Evolutionary conservation across 768 basidiomycete genomes (phyloP), one percentile per base, ranked within the genome.

Genomic region (Auriscalpium orientale): DNA sequence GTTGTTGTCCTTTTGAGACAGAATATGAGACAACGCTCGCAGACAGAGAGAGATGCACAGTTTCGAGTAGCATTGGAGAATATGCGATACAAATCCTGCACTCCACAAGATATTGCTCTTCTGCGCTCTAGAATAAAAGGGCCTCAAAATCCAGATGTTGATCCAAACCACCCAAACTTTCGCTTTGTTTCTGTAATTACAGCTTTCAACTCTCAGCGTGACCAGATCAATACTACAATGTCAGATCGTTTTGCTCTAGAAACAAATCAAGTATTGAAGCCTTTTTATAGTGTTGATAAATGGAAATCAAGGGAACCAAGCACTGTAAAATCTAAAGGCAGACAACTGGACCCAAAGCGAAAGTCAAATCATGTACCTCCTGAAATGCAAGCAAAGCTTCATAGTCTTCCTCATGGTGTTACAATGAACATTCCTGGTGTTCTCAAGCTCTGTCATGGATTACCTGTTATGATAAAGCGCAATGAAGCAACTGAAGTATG

Each of bases 181-280:
- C 34, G 67, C 20, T 58, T 72, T 64, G 64, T 71, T 1, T 68
- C 74, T 6, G 64, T 76, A 11, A 77, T 79, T 28, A 75, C 72
- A 1, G 64, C 67, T 5, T 57, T 58, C 15, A 76, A 75, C 65
- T 28, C 62, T 11, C 64, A 71, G 28, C 70, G 71, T 55, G 75
- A 77, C 60, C 56, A 62, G 51, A 66, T 75, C 0, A 78, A 78
- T 62, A 18, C 60, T 8, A 8, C 70, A 1, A 71, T 71, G 1
- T 37, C 53, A n/a, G 9, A 52, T 16, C 56, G 67, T 11, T 78
- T 73, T 67, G 69, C 74, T 1, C 13, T n/a, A 35, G 72, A 74
- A 12, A 66, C 58, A 8, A 47, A 53, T 1, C 71, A 71, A 57
- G 11, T 36, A 1, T 48, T 74, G 15, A 22, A 20, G 15, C 8